A percentile compares a stretch with the other conserved stretches of the same genome.
Conservation (phyloP, 2,329 filamentous ascomycete species). For the Tolypocladium ophioglossoides region DNA sequence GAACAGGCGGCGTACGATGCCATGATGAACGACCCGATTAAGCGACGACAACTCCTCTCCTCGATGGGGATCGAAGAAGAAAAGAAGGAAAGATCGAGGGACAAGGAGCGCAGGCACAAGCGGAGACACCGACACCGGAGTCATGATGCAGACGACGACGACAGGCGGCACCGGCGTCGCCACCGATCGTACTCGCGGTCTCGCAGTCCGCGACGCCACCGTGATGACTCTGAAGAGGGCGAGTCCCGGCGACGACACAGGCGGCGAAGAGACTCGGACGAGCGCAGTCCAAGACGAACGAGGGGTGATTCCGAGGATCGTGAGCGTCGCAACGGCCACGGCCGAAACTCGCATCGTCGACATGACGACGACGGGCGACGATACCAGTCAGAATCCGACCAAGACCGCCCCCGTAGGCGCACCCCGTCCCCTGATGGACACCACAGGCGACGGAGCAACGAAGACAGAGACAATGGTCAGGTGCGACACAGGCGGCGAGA, state of each 20-base stretch:
- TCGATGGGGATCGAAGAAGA: conserved; percentile 47
- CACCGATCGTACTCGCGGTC: conserved; percentile 34
- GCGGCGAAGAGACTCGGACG: conserved; percentile 14
- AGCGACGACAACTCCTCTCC: conserved; percentile 55
- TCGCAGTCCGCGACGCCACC: conserved; percentile 26
- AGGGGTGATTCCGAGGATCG: conserved; percentile 10
- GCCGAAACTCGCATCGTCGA: conserved; percentile 6
- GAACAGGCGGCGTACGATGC: conserved; percentile 73
- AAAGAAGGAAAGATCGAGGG: conserved; percentile 24
- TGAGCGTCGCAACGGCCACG: conserved; percentile 7
- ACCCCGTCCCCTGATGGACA: neutral
- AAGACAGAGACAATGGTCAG: neutral
- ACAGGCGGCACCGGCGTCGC: conserved; percentile 20
- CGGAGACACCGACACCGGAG: conserved; percentile 26
- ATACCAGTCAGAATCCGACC: neutral
- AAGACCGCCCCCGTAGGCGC: conserved; percentile 8
- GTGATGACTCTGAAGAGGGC: conserved; percentile 11
- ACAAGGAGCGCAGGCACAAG: conserved; percentile 24
- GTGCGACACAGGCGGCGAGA: neutral
- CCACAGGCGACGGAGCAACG: neutral
- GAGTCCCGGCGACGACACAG: conserved; percentile 6
- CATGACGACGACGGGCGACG: conserved; percentile 19
- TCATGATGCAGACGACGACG: neutral
- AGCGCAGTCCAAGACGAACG: conserved; percentile 9
- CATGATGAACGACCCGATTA: conserved; percentile 68